phyloP scores from a whole-genome alignment of 345 rosid species.

The Firmiana major region DNA sequence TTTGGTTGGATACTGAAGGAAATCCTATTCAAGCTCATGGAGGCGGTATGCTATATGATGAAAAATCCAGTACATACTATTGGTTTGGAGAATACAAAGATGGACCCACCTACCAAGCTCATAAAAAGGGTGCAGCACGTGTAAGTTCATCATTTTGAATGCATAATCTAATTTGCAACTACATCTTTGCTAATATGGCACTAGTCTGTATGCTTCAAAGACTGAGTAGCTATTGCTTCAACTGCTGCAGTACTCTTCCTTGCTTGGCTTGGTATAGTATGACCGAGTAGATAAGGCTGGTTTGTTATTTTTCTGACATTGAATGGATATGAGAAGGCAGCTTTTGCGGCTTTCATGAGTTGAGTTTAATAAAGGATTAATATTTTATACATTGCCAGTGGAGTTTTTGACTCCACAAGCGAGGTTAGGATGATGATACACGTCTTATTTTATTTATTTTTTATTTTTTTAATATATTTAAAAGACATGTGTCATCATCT shows the following conservation, averaged over 20 bases:
- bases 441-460: too few relatives aligned
- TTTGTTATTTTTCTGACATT: not conserved
- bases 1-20: slow-evolving; percentile 92
- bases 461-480: too few relatives aligned
- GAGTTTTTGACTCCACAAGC: too few relatives aligned
- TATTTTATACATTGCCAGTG: too few relatives aligned
- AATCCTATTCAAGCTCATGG: slow-evolving; percentile 96
- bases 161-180: slow-evolving; percentile 4
- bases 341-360: not conserved
- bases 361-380: too few relatives aligned
- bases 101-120: slow-evolving; percentile 82
- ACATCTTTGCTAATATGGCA: not conserved
- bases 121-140: slow-evolving; percentile 76
- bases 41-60: slow-evolving; percentile 68
- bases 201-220: not conserved
- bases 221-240: slow-evolving; percentile 4
- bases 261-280: slow-evolving; percentile 2
- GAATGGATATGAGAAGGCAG: not conserved
- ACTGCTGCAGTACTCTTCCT: not conserved
- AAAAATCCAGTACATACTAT: slow-evolving; percentile 53
- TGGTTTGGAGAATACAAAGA: slow-evolving; percentile 97
- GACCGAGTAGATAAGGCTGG: slow-evolving; percentile 8
- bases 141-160: slow-evolving; percentile 41
- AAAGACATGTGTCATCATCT: too few relatives aligned
- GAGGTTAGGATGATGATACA: too few relatives aligned